Conservation (phyloP, 225 moss, liverwort and hornwort genomes). For the Thuidium tamariscinum region DNA sequence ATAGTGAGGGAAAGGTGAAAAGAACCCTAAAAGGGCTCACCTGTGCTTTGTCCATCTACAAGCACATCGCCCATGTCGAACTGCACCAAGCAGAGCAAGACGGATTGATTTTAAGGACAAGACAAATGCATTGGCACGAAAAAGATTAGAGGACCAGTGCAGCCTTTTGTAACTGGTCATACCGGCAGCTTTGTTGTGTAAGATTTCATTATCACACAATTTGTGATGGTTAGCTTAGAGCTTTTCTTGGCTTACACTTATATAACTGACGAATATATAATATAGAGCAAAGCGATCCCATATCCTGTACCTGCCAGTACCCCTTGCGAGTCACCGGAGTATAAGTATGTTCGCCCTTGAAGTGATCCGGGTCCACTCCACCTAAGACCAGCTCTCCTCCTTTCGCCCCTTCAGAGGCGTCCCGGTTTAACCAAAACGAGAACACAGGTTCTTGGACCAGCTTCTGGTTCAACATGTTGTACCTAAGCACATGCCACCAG, state of each 20-base stretch:
- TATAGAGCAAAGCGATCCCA: background rate
- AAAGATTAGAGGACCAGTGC: background rate
- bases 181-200: background rate
- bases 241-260: background rate
- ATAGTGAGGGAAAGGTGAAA: background rate
- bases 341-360: slow-evolving; percentile 67
- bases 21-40: background rate
- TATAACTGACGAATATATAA: background rate
- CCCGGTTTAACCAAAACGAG: slow-evolving; percentile 91
- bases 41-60: slow-evolving; percentile 63
- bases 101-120: background rate
- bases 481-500: slow-evolving; percentile 41
- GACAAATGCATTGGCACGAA: background rate
- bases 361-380: slow-evolving; percentile 73
- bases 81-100: slow-evolving; percentile 23
- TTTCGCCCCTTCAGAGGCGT: slow-evolving; percentile 28
- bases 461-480: slow-evolving; percentile 70
- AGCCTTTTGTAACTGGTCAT: background rate
- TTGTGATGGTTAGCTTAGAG: background rate
- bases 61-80: slow-evolving; percentile 92
- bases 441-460: slow-evolving; percentile 74
- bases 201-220: background rate
- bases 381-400: slow-evolving; percentile 93
- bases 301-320: slow-evolving; percentile 63
- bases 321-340: slow-evolving; percentile 83